A percentile compares a stretch with the other conserved stretches of the same genome.
phyloP scores from a whole-genome alignment of 768 basidiomycete species.

The Paxillus rubicundulus region DNA sequence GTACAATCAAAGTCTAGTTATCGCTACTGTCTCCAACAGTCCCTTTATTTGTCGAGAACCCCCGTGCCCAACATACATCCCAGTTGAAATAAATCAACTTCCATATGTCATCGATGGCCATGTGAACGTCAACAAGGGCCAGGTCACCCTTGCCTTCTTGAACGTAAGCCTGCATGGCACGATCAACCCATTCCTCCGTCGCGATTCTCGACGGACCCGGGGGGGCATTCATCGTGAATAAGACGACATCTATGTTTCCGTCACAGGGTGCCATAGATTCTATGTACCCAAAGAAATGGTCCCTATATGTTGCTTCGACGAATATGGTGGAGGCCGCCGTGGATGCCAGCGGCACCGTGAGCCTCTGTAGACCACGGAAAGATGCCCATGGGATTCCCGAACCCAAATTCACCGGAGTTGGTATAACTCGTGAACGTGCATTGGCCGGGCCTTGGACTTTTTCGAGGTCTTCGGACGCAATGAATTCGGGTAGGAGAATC shows the following conservation, averaged over 20 bases:
- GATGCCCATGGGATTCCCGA: slow-evolving; percentile 29
- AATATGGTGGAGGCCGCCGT: not conserved
- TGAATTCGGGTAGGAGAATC: slow-evolving; percentile 18
- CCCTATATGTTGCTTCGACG: not conserved
- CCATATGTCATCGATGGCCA: not conserved
- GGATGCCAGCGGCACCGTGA: not conserved
- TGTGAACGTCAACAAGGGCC: not conserved
- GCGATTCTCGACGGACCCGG: too few relatives aligned
- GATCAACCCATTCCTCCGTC: not conserved
- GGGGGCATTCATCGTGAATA: not conserved
- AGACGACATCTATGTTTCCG: not conserved
- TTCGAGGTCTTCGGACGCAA: slow-evolving; percentile 1
- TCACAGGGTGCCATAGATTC: not conserved
- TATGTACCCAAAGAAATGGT: too few relatives aligned
- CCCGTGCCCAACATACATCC: not conserved
- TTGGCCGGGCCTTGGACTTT: not conserved
- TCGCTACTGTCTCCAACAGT: too few relatives aligned
- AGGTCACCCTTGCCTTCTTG: not conserved
- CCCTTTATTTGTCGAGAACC: not conserved
- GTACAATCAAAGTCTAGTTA: too few relatives aligned
- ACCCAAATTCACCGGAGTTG: not conserved
- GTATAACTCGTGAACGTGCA: not conserved
- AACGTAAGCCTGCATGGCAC: not conserved
- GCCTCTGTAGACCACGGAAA: slow-evolving; percentile 26
- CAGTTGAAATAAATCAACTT: not conserved